Evolutionary conservation across 2,329 filamentous ascomycete species (phyloP), one percentile per base, ranked within the genome.

Genomic region (Cladosporium sp.): DNA sequence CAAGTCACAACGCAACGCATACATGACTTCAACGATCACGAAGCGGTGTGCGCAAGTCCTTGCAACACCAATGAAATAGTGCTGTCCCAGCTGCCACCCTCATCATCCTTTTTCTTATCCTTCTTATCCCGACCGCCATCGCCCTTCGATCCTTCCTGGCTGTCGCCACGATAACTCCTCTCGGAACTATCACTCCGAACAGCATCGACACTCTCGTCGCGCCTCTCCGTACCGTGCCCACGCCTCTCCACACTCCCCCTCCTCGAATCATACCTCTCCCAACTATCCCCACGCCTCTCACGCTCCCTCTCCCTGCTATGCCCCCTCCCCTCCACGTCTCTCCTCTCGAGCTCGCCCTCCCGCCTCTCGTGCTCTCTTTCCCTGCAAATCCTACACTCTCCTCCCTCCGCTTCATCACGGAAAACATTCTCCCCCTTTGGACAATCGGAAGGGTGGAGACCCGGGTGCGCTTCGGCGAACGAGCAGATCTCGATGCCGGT

Each of bases 401-500:
- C 21, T 11, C 18, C 28, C 57, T 29, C 18, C 16, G 57, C n/a
- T 4, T 44, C 37, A 10, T 60, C 57, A 10, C 37, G 26, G 11
- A 46, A 60, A 12, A 60, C 57, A 10, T 46, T 46, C 26, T 40
- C 57, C 18, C 57, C 57, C 14, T 28, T 26, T n/a, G 44, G 37
- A 49, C 57, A 60, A 44, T 50, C 57, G 23, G 29, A 60, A 29
- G 40, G 40, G n/a, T 46, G 2, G 18, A 28, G 26, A 29, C 11
- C 8, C 8, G 31, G n/a, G 21, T 26, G 31, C 1, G 16, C 29
- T 46, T 46, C 40, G 3, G 37, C 33, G 18, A 50, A 11, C n/a
- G 26, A 31, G 59, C 59, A 62, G n/a, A 62, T 35, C 2, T 62
- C 40, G 11, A 62, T 35, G 59, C 44, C 23, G 40, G 44, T 52